A percentile compares a stretch with the other conserved stretches of the same genome.
These are phyloP conservation scores for Passiflora organensis DNA, from an alignment of 345 rosid species.

Conservation along the genomic window DNA sequence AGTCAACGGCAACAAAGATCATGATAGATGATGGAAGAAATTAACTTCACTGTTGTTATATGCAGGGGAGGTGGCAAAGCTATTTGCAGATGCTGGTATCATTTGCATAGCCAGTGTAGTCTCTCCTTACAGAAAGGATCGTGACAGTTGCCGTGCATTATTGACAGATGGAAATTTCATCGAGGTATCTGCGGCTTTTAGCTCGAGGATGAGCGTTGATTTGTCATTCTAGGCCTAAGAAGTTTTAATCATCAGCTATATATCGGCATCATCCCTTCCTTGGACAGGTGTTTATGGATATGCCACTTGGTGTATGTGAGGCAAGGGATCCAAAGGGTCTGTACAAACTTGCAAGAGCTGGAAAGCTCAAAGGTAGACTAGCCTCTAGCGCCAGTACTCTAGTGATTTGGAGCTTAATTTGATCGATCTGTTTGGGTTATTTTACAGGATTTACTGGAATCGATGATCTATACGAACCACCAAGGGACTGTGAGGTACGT, in stretches of 20 bases:
- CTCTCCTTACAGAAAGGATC: slow-evolving; percentile 23
- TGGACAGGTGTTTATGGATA: slow-evolving; percentile 29
- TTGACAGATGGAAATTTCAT: slow-evolving; percentile 18
- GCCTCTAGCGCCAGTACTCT: background rate
- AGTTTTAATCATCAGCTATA: too few relatives aligned
- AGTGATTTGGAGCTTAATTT: background rate
- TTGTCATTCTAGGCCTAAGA: background rate
- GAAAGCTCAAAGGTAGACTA: slow-evolving; percentile 24
- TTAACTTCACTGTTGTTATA: background rate
- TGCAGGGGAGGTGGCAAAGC: slow-evolving; percentile 18
- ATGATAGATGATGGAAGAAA: too few relatives aligned
- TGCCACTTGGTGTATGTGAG: slow-evolving; percentile 24
- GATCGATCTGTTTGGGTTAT: background rate
- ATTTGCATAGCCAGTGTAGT: slow-evolving; percentile 22
- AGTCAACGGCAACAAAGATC: too few relatives aligned
- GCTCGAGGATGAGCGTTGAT: background rate
- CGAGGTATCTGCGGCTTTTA: slow-evolving; percentile 16
- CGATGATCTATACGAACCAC: slow-evolving; percentile 27
- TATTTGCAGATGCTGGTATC: slow-evolving; percentile 20
- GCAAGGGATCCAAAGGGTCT: slow-evolving; percentile 29
- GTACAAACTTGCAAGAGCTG: slow-evolving; percentile 27
- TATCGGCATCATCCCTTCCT: background rate
- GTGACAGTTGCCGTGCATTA: slow-evolving; percentile 20
- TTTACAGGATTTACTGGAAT: slow-evolving; percentile 25
- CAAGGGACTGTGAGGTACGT: slow-evolving; percentile 20